Evolutionary conservation across 1,139 yeast species (phyloP).

Genomic region (Candida glucosophila): DNA sequence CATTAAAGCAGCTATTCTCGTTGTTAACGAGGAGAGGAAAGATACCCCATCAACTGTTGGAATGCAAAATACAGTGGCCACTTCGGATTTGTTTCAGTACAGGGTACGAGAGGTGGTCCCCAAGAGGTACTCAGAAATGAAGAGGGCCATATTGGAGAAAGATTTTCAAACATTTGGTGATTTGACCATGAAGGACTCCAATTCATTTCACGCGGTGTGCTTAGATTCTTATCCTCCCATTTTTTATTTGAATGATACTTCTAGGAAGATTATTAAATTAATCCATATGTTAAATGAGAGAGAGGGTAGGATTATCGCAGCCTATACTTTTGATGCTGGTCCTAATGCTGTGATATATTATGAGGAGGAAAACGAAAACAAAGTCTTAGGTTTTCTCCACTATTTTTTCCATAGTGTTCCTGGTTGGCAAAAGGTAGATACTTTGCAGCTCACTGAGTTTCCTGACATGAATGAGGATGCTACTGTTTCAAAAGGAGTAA

Average conservation of each 20-base stretch:
- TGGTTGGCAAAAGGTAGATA: constrained; percentile 58
- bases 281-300: constrained; percentile 68
- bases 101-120: constrained; percentile 82
- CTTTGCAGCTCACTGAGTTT: constrained; percentile 21
- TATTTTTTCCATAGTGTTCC: constrained; percentile 44
- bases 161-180: constrained; percentile 79
- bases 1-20: constrained; percentile 86
- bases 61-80: constrained; percentile 88
- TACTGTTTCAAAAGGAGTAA: constrained; percentile 60
- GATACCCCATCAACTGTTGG: constrained; percentile 94
- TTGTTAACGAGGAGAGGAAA: constrained; percentile 86
- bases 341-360: constrained; percentile 97
- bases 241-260: constrained; percentile 91
- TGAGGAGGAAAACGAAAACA: constrained; percentile 59
- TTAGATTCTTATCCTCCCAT: constrained; percentile 94
- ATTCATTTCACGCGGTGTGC: constrained; percentile 96
- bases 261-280: constrained; percentile 75
- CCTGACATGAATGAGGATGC: constrained; percentile 36
- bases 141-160: constrained; percentile 54
- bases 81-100: constrained; percentile 77
- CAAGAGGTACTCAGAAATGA: constrained; percentile 73
- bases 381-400: constrained; percentile 54
- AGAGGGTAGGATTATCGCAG: constrained; percentile 67
- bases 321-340: constrained; percentile 98
- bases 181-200: constrained; percentile 91